These are phyloP conservation scores for Globisporangium ultimum DNA, from an alignment of 352 stramenopile species.

Conservation along the genomic window DNA sequence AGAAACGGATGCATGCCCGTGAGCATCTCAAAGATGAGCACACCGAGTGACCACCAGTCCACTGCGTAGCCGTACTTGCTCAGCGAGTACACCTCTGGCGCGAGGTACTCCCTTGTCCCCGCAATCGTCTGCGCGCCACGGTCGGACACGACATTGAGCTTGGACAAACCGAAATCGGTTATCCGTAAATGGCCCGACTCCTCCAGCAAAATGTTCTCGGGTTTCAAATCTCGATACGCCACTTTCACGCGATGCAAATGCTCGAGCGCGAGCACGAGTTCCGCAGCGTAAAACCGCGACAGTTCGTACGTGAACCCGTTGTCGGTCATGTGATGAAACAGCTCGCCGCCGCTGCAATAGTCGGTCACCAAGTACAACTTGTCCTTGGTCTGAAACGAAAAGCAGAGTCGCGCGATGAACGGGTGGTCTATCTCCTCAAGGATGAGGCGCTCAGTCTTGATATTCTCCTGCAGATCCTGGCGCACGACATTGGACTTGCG, in stretches of 20 bases:
- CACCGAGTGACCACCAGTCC: slow-evolving; percentile 92
- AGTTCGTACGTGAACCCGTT: slow-evolving; percentile 64
- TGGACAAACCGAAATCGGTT: slow-evolving; percentile 95
- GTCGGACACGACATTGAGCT: slow-evolving; percentile 71
- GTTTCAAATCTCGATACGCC: slow-evolving; percentile 96
- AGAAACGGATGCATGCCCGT: slow-evolving; percentile 87
- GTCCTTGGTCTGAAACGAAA: slow-evolving; percentile 95
- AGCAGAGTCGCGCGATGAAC: slow-evolving; percentile 97
- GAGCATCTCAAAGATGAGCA: slow-evolving; percentile 91
- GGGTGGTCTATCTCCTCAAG: slow-evolving; percentile 96
- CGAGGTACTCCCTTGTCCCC: slow-evolving; percentile 89
- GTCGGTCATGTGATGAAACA: slow-evolving; percentile 98
- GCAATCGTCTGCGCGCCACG: slow-evolving; percentile 63
- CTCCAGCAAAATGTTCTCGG: slow-evolving; percentile 93
- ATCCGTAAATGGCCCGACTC: slow-evolving; percentile 93
- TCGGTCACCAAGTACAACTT: slow-evolving; percentile 89
- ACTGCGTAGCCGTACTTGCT: slow-evolving; percentile 81
- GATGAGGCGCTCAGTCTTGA: slow-evolving; percentile 97
- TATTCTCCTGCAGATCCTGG: slow-evolving; percentile 92
- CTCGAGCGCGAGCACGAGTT: slow-evolving; percentile 94
- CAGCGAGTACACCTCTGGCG: slow-evolving; percentile 79
- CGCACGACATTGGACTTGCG: slow-evolving; percentile 94
- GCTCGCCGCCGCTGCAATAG: slow-evolving; percentile 92
- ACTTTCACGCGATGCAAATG: slow-evolving; percentile 95
- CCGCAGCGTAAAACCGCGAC: slow-evolving; percentile 93